phyloP scores from a whole-genome alignment of 345 rosid genomes.

The Reutealis trisperma region DNA sequence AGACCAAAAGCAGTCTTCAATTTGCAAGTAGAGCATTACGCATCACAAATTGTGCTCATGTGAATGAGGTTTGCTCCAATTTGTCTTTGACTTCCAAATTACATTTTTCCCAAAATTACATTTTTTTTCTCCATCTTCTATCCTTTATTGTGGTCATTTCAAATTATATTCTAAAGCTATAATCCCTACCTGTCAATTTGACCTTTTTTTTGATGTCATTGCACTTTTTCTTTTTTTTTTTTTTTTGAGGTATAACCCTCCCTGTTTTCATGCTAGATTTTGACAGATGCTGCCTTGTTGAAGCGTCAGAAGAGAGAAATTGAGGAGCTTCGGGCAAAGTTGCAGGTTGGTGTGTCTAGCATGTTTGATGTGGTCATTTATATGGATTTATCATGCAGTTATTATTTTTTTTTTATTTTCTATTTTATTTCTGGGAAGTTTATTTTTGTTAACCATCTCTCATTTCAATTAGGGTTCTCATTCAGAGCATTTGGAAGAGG shows the following conservation, averaged over 20 bases:
- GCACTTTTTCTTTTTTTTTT: neutral
- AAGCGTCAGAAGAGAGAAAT: conserved; percentile 99
- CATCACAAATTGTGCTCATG: conserved; percentile 87
- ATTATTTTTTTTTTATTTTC: conserved; percentile 9
- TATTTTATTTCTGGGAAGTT: neutral
- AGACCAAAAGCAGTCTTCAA: conserved; percentile 94
- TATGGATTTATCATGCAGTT: conserved; percentile 9
- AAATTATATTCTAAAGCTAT: conserved; percentile 11
- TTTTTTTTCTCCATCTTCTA: neutral
- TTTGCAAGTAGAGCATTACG: conserved; percentile 96
- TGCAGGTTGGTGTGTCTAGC: conserved; percentile 49
- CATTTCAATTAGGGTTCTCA: conserved; percentile 59
- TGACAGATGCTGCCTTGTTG: conserved; percentile 91
- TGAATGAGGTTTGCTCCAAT: conserved; percentile 72
- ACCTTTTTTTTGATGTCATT: neutral
- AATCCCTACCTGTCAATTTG: too few relatives aligned
- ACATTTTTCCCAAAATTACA: neutral
- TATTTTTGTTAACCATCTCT: neutral
- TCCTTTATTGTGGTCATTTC: neutral
- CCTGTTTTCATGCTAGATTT: conserved; percentile 49
- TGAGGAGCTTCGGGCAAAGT: conserved; percentile 92
- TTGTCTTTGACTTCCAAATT: conserved; percentile 11
- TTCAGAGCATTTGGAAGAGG: conserved; percentile 85
- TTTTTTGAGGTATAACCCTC: conserved; percentile 7
- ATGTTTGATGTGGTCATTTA: neutral